Conservation (phyloP, 2,329 filamentous ascomycete genomes). For the Coniosporium tulheliwenetii region DNA sequence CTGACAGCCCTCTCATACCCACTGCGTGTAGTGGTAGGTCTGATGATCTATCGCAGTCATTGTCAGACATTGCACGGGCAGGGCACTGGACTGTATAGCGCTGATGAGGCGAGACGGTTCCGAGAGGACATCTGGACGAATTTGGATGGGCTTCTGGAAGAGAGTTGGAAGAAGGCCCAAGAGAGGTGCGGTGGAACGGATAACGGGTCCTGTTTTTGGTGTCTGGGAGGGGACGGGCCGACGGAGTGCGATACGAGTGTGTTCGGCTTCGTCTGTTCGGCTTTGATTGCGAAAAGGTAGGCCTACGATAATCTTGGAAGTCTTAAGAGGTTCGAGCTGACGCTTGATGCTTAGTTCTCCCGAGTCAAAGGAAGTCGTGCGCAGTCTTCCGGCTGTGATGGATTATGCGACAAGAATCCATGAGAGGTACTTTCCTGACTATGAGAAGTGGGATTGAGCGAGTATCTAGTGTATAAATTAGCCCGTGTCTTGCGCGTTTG, state of each 20-base stretch:
- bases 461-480: too few species aligned
- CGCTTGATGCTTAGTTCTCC: constrained; percentile 24
- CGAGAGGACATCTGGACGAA: constrained; percentile 37
- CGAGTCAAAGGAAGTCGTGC: constrained; percentile 28
- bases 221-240: constrained; percentile 35
- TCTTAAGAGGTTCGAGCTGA: constrained; percentile 1
- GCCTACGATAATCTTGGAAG: constrained; percentile 11
- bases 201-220: constrained; percentile 35
- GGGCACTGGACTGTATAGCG: constrained; percentile 35
- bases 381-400: constrained; percentile 30
- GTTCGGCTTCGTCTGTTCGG: constrained; percentile 42
- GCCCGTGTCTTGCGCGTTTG: too few species aligned
- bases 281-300: constrained; percentile 37
- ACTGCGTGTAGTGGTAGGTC: constrained; percentile 34
- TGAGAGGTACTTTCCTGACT: constrained; percentile 41
- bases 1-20: constrained; percentile 36
- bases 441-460: constrained; percentile 22
- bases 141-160: constrained; percentile 29
- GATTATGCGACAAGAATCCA: constrained; percentile 44
- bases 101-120: constrained; percentile 31
- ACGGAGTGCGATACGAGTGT: constrained; percentile 42
- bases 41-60: constrained; percentile 29
- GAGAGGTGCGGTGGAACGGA: constrained; percentile 1
- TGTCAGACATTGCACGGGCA: constrained; percentile 36
- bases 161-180: constrained; percentile 16